Evolutionary conservation across 805 yeast genomes (phyloP).

Genomic region (Ogataea dorogensis): DNA sequence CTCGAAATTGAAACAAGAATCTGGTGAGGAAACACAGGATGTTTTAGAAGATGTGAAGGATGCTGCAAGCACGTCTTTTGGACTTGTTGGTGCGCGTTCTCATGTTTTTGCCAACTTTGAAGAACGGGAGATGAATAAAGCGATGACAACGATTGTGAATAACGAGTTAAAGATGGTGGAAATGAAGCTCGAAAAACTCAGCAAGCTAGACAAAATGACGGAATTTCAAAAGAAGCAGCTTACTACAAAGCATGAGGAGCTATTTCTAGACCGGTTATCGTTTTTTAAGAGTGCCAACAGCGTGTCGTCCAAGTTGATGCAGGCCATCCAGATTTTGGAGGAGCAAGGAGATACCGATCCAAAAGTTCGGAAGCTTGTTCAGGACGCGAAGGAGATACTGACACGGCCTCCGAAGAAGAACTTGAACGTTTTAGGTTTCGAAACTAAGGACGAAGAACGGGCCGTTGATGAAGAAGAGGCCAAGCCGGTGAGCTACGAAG

Average conservation of each 20-base stretch:
- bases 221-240: constrained; percentile 62
- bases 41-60: constrained; percentile 43
- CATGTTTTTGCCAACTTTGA: constrained; percentile 78
- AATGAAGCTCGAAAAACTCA: constrained; percentile 57
- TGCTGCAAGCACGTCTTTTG: constrained; percentile 68
- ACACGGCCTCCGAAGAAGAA: constrained; percentile 35
- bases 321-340: constrained; percentile 32
- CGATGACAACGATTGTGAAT: constrained; percentile 57
- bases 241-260: constrained; percentile 62
- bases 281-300: constrained; percentile 56
- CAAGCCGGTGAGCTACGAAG: constrained; percentile 57
- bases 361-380: constrained; percentile 23
- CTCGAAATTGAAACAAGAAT: constrained; percentile 29
- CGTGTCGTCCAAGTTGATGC: constrained; percentile 47
- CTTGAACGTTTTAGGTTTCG: constrained; percentile 32
- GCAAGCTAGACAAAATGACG: constrained; percentile 60
- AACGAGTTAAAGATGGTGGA: constrained; percentile 63
- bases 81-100: constrained; percentile 74
- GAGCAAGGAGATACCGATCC: constrained; percentile 8
- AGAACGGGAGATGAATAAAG: constrained; percentile 70
- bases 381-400: constrained; percentile 30
- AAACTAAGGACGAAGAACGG: constrained; percentile 22
- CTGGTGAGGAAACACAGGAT: constrained; percentile 19
- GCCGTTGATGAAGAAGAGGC: constrained; percentile 35
- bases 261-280: constrained; percentile 64